Base-by-base conservation (phyloP, 768 basidiomycete species). In the Trametes punicea region DNA sequence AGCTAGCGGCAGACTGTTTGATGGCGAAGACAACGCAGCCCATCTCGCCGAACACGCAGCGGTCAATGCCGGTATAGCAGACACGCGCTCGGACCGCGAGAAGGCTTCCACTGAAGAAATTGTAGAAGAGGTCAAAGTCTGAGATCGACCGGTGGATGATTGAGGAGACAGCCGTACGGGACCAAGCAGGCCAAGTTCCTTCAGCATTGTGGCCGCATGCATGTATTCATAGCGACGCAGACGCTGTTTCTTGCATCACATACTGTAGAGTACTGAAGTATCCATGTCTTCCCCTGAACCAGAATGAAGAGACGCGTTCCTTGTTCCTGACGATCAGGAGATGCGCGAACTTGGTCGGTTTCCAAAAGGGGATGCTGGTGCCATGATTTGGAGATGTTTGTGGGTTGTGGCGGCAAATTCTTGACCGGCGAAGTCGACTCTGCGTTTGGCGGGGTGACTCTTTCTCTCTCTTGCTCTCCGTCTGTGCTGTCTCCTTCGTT, bases 1-100 rank as follows among this genome's bases (percentile, higher is more conserved):
- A n/a, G n/a, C n/a, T n/a, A n/a, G n/a, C n/a, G n/a, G n/a, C 48
- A 71, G 70, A 18, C 55, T 71, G 21, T 71, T 71, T 55, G 70
- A 71, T 53, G 70, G 70, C 29, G 68, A 67, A 18, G 69, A 67
- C 34, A 65, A 46, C 25, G 67, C 54, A 18, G 59, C 34, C 6
- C 57, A 47, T 44, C 42, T 67, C 39, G 60, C 62, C n/a, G 51
- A 57, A 18, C 58, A 60, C 11, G 65, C 65, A 9, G 57, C 59
- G 2, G 61, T 54, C 4, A 57, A 62, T 20, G 62, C 60, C 9
- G 65, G 61, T 16, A 47, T 53, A 11, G 41, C 53, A 6, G 65
- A 66, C 27, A 38, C 42, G n/a, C 57, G 46, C 16, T 64, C 65
- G 2, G 65, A 64, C 11, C 56, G 55, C 6, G 65, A 67, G 47